A percentile compares a stretch with the other conserved stretches of the same genome.
Conservation (phyloP, 306 rosid species). For the peach (Prunus persica) region Prunus_persica_NCBIv2 NC_034009.1:22381501-22382000, state of each 20-base stretch:
- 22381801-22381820: constrained; percentile 70
- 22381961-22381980: constrained; percentile 80
- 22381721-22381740: constrained; percentile 91
- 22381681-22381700: constrained; percentile 91
- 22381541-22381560: constrained; percentile 32
- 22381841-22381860: constrained; percentile 52
- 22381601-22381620: constrained; percentile 46
- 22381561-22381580: constrained; percentile 26
- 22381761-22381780: constrained; percentile 69
- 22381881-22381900: constrained; percentile 67
- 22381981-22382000: constrained; percentile 81
- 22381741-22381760: constrained; percentile 86
- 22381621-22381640: constrained; percentile 60
- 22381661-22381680: constrained; percentile 77
- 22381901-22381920: constrained; percentile 50
- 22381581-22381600: constrained; percentile 41
- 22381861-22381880: constrained; percentile 62
- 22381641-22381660: constrained; percentile 72
- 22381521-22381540: constrained; percentile 20
- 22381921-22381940: constrained; percentile 63
- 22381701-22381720: constrained; percentile 93
- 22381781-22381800: constrained; percentile 92
- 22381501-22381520: background rate
- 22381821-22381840: constrained; percentile 73
- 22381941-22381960: constrained; percentile 87